Base-by-base conservation (phyloP, 768 basidiomycete species). In the Lentinus tigrinus region DNA sequence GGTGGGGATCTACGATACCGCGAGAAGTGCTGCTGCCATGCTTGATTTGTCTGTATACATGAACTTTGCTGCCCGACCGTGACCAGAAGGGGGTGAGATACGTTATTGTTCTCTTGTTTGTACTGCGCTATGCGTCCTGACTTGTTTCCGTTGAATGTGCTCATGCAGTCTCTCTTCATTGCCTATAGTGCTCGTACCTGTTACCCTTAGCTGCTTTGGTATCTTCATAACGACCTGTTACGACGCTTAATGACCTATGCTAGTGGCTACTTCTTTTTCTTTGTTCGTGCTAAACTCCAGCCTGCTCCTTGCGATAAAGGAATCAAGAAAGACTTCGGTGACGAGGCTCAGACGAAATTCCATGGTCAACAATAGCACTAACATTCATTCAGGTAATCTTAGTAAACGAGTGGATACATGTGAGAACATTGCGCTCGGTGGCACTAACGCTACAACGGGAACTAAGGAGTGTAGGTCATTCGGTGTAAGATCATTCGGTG, bases 241-340 rank as follows among this genome's bases (percentile, higher is more conserved):
- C 58, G 58, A 59, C 52, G 39, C 31, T 16, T 54, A 38, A 59
- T 47, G 58, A 59, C 42, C 47, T 54, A 48, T 53, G 31, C 31
- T 52, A 26, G 26, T 10, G 23, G n/a, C 42, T 23, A 23, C 17
- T 38, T 23, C 38, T 26, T 9, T 10, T 16, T 34, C 23, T 31
- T n/a, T n/a, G n/a, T n/a, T n/a, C n/a, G n/a, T n/a, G n/a, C 9
- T 39, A 39, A 11, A 39, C 14, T 39, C n/a, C n/a, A n/a, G n/a
- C n/a, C n/a, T n/a, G n/a, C n/a, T n/a, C n/a, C n/a, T n/a, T n/a
- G n/a, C n/a, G n/a, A n/a, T n/a, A n/a, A n/a, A n/a, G n/a, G n/a
- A n/a, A n/a, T n/a, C n/a, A n/a, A n/a, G n/a, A n/a, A n/a, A n/a
- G n/a, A n/a, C n/a, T n/a, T n/a, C n/a, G n/a, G n/a, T n/a, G n/a